Conservation (phyloP, 2,329 filamentous ascomycete genomes). For the Microascus cirrosus region DNA sequence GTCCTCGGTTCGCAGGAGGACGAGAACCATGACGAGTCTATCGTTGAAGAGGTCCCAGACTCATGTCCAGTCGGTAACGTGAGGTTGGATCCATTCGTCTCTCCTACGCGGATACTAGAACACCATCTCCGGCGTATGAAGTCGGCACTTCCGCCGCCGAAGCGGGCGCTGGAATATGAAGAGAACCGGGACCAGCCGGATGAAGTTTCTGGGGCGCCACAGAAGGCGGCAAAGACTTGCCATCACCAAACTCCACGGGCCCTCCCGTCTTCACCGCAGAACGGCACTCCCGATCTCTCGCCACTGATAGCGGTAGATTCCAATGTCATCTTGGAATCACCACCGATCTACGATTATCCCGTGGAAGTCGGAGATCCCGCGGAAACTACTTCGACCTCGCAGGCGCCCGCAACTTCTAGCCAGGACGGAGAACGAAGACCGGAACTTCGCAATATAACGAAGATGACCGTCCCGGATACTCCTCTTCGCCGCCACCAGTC, state of each 20-base stretch:
- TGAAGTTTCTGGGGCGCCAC: neutral
- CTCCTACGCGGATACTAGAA: slow-evolving; percentile 39
- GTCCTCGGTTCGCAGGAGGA: slow-evolving; percentile 3
- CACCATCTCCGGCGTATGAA: slow-evolving; percentile 23
- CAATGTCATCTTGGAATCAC: neutral
- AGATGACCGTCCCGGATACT: neutral
- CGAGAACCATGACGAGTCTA: slow-evolving; percentile 7
- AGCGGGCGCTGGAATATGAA: neutral
- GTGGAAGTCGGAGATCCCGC: neutral
- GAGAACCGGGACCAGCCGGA: neutral
- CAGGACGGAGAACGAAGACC: neutral
- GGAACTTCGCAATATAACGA: neutral
- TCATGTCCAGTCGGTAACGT: slow-evolving; percentile 31
- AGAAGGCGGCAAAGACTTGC: neutral
- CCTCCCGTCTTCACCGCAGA: neutral
- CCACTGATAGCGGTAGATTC: neutral
- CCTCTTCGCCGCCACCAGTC: slow-evolving; percentile 1
- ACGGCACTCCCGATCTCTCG: neutral
- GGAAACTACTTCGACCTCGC: neutral
- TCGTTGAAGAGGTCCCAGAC: slow-evolving; percentile 39
- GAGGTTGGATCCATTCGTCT: slow-evolving; percentile 20
- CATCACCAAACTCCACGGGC: neutral
- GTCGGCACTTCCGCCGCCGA: neutral
- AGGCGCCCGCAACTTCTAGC: neutral
- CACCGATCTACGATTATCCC: neutral